Evolutionary conservation across 2,329 filamentous ascomycete species (phyloP).

Genomic region (Zymoseptoria tritici): DNA sequence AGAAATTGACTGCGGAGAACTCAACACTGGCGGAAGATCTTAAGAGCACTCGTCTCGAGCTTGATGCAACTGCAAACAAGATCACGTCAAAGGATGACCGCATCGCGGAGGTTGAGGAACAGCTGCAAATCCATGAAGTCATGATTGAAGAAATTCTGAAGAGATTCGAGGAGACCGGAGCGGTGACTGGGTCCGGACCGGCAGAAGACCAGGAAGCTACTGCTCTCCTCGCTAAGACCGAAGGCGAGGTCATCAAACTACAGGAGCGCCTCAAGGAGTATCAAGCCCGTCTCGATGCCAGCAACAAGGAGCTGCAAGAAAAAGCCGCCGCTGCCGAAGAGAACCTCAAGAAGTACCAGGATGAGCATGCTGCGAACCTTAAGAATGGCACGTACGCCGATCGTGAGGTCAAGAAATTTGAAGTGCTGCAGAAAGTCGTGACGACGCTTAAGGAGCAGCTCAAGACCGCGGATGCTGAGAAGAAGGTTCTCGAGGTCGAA

Average conservation of each 20-base stretch:
- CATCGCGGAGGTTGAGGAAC: conserved; percentile 9
- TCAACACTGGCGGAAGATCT: conserved; percentile 62
- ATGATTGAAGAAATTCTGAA: conserved; percentile 27
- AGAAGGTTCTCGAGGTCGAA: conserved; percentile 39
- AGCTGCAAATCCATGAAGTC: conserved; percentile 15
- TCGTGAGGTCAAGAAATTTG: conserved; percentile 44
- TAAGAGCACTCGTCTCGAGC: conserved; percentile 37
- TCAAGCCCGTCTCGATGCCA: conserved; percentile 8
- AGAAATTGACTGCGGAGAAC: conserved; percentile 51
- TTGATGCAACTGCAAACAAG: conserved; percentile 44
- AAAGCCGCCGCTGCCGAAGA: conserved; percentile 28
- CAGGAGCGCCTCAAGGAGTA: conserved; percentile 39
- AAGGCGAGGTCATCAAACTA: conserved; percentile 47
- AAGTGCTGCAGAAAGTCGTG: conserved; percentile 49
- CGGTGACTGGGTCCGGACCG: conserved; percentile 32
- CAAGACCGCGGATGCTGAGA: conserved; percentile 45
- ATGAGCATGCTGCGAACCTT: conserved; percentile 39
- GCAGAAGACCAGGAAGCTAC: conserved; percentile 36
- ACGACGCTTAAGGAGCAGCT: conserved; percentile 48
- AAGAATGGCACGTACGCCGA: conserved; percentile 43
- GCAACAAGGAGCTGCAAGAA: conserved; percentile 35
- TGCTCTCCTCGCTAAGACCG: conserved; percentile 17
- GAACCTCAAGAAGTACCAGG: conserved; percentile 32
- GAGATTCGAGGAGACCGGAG: conserved; percentile 37
- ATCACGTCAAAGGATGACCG: conserved; percentile 17